These are phyloP conservation scores for Fonsecaea monophora DNA, from an alignment of 2,329 filamentous ascomycete species.

Conservation along the genomic window DNA sequence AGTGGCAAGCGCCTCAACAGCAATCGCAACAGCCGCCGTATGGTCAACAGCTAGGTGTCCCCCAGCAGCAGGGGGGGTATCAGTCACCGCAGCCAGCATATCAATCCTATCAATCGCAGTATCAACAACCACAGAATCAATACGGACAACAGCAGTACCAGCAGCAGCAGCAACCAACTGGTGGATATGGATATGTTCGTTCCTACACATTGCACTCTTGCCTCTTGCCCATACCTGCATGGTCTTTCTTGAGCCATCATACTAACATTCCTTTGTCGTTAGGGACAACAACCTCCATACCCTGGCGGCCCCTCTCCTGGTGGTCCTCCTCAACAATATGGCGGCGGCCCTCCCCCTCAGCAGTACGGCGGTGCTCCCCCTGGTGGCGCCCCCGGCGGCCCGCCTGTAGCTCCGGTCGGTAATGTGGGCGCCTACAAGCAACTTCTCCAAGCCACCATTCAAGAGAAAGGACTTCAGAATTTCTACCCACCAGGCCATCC, in stretches of 20 bases:
- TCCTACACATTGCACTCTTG: slow-evolving; percentile 22
- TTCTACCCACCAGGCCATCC: slow-evolving; percentile 66
- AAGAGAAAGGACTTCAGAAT: slow-evolving; percentile 64
- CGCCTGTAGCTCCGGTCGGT: slow-evolving; percentile 49
- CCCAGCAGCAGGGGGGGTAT: slow-evolving; percentile 32
- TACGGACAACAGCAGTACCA: slow-evolving; percentile 48
- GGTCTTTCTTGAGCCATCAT: not conserved
- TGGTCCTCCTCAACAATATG: slow-evolving; percentile 41
- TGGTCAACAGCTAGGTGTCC: slow-evolving; percentile 46
- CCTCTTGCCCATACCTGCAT: not conserved
- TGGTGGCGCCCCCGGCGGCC: slow-evolving; percentile 25
- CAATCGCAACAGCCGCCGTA: slow-evolving; percentile 47
- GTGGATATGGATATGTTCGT: slow-evolving; percentile 47
- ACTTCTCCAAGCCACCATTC: slow-evolving; percentile 61
- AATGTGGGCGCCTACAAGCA: slow-evolving; percentile 64
- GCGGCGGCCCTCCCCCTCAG: slow-evolving; percentile 40
- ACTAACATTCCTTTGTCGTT: slow-evolving; percentile 20
- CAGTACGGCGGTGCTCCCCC: slow-evolving; percentile 42
- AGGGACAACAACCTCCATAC: slow-evolving; percentile 44
- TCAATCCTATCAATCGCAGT: slow-evolving; percentile 37
- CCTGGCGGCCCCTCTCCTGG: slow-evolving; percentile 44
- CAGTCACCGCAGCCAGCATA: slow-evolving; percentile 36
- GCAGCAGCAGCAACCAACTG: slow-evolving; percentile 43
- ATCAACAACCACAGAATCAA: slow-evolving; percentile 37
- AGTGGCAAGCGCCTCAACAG: slow-evolving; percentile 49